phyloP scores from a whole-genome alignment of 208 protist species.

The Strigomonas galati region DNA sequence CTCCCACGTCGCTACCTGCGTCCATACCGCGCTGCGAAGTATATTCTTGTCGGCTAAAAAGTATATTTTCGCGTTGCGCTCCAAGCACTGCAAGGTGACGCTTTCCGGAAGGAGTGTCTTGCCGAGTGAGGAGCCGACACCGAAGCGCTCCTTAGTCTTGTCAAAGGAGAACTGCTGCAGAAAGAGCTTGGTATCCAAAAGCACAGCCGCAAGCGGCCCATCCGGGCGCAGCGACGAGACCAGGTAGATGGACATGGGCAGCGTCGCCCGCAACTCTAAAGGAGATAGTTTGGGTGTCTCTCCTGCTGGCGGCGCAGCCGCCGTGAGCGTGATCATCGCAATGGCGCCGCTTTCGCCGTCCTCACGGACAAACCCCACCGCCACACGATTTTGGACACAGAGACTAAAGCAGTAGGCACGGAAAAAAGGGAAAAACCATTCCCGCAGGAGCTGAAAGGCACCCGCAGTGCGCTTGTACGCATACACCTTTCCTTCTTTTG shows the following conservation, averaged over 20 bases:
- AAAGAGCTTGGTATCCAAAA: not conserved
- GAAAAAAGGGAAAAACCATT: constrained; percentile 8
- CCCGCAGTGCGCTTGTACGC: not conserved
- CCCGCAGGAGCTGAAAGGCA: not conserved
- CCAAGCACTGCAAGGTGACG: not conserved
- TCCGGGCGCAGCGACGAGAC: not conserved
- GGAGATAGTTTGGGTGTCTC: constrained; percentile 8
- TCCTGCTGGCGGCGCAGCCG: not conserved
- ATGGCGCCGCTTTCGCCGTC: constrained; percentile 14
- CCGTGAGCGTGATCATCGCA: not conserved
- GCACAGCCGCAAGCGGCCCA: not conserved
- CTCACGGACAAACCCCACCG: constrained; percentile 5
- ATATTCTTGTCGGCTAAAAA: constrained; percentile 5
- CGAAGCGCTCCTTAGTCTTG: not conserved
- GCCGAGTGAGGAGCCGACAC: not conserved
- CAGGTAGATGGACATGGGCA: not conserved
- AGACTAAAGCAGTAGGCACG: not conserved
- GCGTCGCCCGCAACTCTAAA: constrained; percentile 3
- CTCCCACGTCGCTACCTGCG: not conserved
- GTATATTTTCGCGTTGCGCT: not conserved
- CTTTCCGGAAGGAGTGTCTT: not conserved
- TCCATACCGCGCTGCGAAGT: not conserved
- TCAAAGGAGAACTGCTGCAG: not conserved
- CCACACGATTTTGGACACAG: not conserved
- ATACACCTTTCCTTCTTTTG: constrained; percentile 7